Evolutionary conservation across 148 eudicot genomes (phyloP), one percentile per base, ranked within the genome.

Genomic region (Rhododendron williamsianum): DNA sequence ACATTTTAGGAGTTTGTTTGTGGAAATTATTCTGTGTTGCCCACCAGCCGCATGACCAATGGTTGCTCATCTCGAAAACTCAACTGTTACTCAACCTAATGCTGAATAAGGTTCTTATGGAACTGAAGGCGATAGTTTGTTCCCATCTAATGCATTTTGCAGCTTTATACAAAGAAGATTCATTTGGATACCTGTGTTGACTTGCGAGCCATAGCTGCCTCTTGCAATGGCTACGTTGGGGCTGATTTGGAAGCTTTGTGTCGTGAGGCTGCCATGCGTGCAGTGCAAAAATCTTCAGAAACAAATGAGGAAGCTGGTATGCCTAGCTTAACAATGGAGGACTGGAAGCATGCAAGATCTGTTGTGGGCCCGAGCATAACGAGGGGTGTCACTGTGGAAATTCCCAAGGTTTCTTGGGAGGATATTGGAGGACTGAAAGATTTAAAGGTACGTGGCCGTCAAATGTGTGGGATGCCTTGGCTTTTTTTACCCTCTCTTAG

Each of bases 221-320:
- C 95, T 87, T 97, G 99, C 89, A 95, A 97, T 89, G 99, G 99
- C 83, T 97, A 93, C 52, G 98, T 95, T 27, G 98, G 99, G 82
- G 99, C 99, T 89, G 98, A 97, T 92, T 89, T 97, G 89, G 98
- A 95, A 92, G 98, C 96, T 87, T 89, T 97, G 88, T 95, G 99
- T 88, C 96, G 98, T 83, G 98, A 94, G 92, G 98, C 98, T 74
- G 90, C 92, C 76, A 86, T 89, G 88, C 85, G 88, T 84, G 93
- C 95, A 43, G 56, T 87, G 16, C 86, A 81, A 83, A 90, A 89
- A 85, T 83, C 92, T 86, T 80, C 88, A 36, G 86, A 90, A 83
- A 81, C 25, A 78, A 81, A 80, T 88, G 90, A 82, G 73, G 83
- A 85, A 88, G 87, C 86, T 67, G 72, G 84, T 76, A 23, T 82